Percentiles rank a stretch among this genome's conserved stretches.
phyloP scores from a whole-genome alignment of 2,329 filamentous ascomycete species.

The Fusarium compactum region DNA sequence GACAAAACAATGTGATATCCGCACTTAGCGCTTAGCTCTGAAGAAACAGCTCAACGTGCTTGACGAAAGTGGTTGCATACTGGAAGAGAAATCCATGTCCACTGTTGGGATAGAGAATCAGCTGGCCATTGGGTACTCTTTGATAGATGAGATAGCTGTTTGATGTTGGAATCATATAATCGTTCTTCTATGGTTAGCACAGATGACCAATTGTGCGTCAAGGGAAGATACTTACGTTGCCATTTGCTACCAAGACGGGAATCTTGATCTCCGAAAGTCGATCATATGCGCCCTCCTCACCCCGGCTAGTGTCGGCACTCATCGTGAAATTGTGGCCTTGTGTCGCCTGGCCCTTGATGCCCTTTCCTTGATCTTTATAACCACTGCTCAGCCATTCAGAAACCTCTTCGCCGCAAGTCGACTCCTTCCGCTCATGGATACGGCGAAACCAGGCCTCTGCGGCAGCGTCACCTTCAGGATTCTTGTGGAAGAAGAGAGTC shows the following conservation, averaged over 20 bases:
- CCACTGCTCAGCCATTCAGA: conserved; percentile 9
- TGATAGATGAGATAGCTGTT: conserved; percentile 15
- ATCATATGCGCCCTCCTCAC: not conserved
- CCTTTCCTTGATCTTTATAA: not conserved
- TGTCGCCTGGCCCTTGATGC: not conserved
- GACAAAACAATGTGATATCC: not conserved
- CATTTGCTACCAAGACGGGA: not conserved
- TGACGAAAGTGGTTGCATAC: not conserved
- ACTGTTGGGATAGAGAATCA: conserved; percentile 18
- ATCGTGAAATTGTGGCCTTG: not conserved
- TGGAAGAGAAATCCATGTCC: conserved; percentile 22
- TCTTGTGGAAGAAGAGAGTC: conserved; percentile 14
- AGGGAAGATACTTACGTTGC: not conserved
- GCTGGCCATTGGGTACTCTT: not conserved
- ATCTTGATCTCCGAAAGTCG: not conserved
- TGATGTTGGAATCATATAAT: conserved; percentile 19
- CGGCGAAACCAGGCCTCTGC: conserved; percentile 16
- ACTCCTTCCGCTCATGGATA: not conserved
- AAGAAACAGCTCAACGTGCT: not conserved
- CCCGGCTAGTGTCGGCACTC: not conserved
- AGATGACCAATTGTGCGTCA: fast-evolving
- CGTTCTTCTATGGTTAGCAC: not conserved
- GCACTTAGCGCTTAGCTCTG: not conserved
- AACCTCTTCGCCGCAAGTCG: not conserved
- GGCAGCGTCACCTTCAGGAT: not conserved